Conservation (phyloP, 2,329 filamentous ascomycete genomes). For the Fusarium sp. region DNA sequence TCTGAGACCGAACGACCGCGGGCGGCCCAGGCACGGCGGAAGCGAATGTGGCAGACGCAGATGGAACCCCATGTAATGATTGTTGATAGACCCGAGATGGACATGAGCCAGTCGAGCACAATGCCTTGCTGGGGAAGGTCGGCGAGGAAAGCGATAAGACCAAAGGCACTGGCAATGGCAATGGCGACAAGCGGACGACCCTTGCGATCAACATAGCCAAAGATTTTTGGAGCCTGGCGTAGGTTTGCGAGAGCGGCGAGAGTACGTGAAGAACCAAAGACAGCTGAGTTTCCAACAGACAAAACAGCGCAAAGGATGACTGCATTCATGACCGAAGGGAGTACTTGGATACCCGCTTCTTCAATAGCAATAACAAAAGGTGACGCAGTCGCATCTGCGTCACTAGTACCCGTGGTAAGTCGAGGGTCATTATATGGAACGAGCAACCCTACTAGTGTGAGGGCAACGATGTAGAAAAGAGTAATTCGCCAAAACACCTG, state of each 20-base stretch:
- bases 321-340: slow-evolving; percentile 93
- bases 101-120: slow-evolving; percentile 84
- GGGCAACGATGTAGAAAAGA: slow-evolving; percentile 87
- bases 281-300: slow-evolving; percentile 90
- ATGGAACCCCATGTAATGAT: slow-evolving; percentile 88
- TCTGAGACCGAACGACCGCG: slow-evolving; percentile 79
- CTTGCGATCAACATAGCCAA: slow-evolving; percentile 84
- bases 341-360: slow-evolving; percentile 81
- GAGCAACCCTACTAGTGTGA: slow-evolving; percentile 83
- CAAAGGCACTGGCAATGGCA: slow-evolving; percentile 72
- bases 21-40: slow-evolving; percentile 81
- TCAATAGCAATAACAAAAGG: slow-evolving; percentile 95
- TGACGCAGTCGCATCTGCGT: slow-evolving; percentile 79
- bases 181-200: slow-evolving; percentile 85
- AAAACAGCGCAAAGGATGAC: slow-evolving; percentile 92
- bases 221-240: slow-evolving; percentile 79
- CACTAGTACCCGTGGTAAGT: slow-evolving; percentile 68
- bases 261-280: slow-evolving; percentile 92
- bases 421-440: slow-evolving; percentile 77
- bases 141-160: slow-evolving; percentile 82
- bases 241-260: slow-evolving; percentile 91
- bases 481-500: slow-evolving; percentile 96
- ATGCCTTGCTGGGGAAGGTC: slow-evolving; percentile 69
- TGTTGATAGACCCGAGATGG: slow-evolving; percentile 77
- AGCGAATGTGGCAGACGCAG: slow-evolving; percentile 91